Conservation (phyloP, 1,139 yeast species). For the Sugiyamaella castrensis region DNA sequence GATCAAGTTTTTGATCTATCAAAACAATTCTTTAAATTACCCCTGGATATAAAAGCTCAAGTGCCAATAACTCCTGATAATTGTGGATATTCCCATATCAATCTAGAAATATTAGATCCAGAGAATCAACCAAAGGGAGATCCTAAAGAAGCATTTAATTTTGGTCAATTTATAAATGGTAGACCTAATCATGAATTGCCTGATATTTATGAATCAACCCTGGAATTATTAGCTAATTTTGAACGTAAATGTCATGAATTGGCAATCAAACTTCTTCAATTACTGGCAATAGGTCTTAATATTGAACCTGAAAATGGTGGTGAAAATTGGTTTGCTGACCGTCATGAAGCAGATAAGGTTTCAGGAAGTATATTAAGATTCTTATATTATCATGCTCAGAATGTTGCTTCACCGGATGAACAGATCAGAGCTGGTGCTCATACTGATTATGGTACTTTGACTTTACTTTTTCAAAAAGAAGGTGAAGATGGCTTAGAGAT, state of each 20-base stretch:
- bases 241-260: conserved; percentile 46
- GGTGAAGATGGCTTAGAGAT: conserved; percentile 75
- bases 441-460: conserved; percentile 75
- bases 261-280: conserved; percentile 31
- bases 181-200: conserved; percentile 43
- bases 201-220: conserved; percentile 31
- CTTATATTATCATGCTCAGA: conserved; percentile 65
- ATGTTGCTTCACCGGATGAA: conserved; percentile 49
- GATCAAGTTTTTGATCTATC: conserved; percentile 53
- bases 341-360: conserved; percentile 45
- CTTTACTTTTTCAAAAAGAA: conserved; percentile 64
- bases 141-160: conserved; percentile 55
- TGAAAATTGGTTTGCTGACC: conserved; percentile 58
- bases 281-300: conserved; percentile 59
- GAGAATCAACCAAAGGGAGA: conserved; percentile 50
- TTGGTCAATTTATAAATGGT: conserved; percentile 35
- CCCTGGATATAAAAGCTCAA: conserved; percentile 48
- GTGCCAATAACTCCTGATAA: conserved; percentile 51
- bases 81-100: conserved; percentile 61
- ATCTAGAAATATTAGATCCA: conserved; percentile 52
- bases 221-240: conserved; percentile 32
- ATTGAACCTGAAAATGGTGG: conserved; percentile 50
- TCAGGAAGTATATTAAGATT: conserved; percentile 67
- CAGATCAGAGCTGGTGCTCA: conserved; percentile 82
- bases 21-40: conserved; percentile 53